Percentiles rank a stretch among this genome's conserved stretches.
Evolutionary conservation across 78 protist species (phyloP).

Genomic region (Dictyostelium brefeldianum): DNA sequence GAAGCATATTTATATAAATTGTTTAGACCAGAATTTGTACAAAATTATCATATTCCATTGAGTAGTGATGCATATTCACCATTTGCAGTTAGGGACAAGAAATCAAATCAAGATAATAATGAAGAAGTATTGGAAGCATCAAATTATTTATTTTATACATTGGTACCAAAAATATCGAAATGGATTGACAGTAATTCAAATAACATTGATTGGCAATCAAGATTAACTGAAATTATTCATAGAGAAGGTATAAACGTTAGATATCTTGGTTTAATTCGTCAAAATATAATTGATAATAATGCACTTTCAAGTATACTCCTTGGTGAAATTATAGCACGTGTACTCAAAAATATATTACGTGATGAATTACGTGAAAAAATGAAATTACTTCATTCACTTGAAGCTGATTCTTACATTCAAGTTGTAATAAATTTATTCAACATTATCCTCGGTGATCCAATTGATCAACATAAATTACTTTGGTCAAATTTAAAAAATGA

Average conservation of each 20-base stretch:
- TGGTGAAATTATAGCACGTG: constrained; percentile 72
- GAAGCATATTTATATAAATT: constrained; percentile 72
- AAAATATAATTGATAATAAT: constrained; percentile 8
- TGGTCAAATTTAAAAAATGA: constrained; percentile 63
- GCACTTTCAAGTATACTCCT: constrained; percentile 16
- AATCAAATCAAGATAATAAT: constrained; percentile 4
- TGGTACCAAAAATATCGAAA: constrained; percentile 34
- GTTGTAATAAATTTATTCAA: constrained; percentile 80
- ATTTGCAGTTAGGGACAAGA: constrained; percentile 36
- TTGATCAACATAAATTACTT: constrained; percentile 21
- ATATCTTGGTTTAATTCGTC: constrained; percentile 69
- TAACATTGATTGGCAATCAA: constrained; percentile 29
- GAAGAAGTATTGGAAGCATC: constrained; percentile 53
- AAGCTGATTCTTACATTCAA: constrained; percentile 71
- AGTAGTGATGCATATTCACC: constrained; percentile 82
- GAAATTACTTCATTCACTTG: constrained; percentile 61
- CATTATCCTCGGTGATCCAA: constrained; percentile 67
- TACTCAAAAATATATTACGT: constrained; percentile 59
- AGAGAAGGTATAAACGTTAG: constrained; percentile 82
- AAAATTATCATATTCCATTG: constrained; percentile 64
- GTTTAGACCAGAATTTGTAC: constrained; percentile 85
- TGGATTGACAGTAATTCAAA: constrained; percentile 54
- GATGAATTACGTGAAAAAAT: constrained; percentile 64
- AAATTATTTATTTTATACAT: constrained; percentile 23
- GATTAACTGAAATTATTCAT: constrained; percentile 78